Evolutionary conservation across 306 rosid species (phyloP), one percentile per base, ranked within the genome.

Genomic region (Quercus engelmannii): DNA sequence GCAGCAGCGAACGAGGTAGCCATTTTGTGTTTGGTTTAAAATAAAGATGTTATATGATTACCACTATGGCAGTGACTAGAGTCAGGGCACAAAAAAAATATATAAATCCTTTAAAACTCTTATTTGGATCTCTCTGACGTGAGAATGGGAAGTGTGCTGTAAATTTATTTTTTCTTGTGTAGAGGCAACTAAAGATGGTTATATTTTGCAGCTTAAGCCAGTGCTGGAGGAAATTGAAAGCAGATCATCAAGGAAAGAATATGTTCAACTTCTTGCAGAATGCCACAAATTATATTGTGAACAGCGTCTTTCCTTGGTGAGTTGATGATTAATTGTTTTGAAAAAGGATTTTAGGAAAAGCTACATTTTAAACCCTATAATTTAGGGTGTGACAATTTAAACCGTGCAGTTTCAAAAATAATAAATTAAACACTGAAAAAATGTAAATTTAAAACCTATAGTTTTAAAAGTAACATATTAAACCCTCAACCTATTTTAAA

Each of bases 1-100:
- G 99, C 97, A 74, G 99, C 94, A 18, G 98, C 99, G 69, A 91
- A 93, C 81, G 98, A 96, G 96, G 99, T 90, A 89, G 76, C 31
- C 51, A 0, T 33, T 86, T 56, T 28, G 17, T 57, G 74, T 80
- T 61, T 55, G 41, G 52, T 83, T 59, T 12, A 23, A 71, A 70
- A 41, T 52, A 56, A 77, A 59, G 20, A 71, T 38, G 73, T 49
- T 55, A 74, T 71, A 78, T 67, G 57, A 65, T 25, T 63, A 67
- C 59, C 72, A 51, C 59, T 78, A 57, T 15, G 12, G 65, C 31
- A 3, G 20, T 73, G 69, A 76, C 35, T 46, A n/a, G n/a, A 13
- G 5, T 13, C 8, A 3, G 57, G 56, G 12, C 62, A 38, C 71
- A 65, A 25, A 5, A 5, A 20, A 56, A 56, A 68, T 41, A 55